Evolutionary conservation across 352 stramenopile genomes (phyloP), one percentile per base, ranked within the genome.

Genomic region (Pythium graminicola): DNA sequence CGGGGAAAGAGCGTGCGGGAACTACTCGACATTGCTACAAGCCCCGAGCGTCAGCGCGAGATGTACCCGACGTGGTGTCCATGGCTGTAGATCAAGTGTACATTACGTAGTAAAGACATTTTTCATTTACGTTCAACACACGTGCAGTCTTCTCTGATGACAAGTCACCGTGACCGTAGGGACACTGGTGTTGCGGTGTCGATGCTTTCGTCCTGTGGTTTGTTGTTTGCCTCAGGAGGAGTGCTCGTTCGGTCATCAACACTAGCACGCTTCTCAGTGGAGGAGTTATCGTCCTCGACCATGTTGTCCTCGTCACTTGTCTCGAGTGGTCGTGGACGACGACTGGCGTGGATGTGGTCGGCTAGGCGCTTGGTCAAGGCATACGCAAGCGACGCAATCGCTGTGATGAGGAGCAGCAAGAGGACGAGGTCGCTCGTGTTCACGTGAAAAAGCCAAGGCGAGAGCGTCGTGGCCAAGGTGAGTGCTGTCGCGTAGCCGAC

Each of bases 21-120:
- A 52, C 65, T 95, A 54, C 54, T 95, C 3, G 79, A 89, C 50
- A 85, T 92, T 59, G 81, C 85, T 7, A 92, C 80, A 22, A 93
- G 72, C 36, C 67, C 76, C 7, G 83, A 95, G 49, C 73, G 73
- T 5, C 82, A 93, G 57, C 76, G 69, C 14, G 79, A 93, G 54
- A 93, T 95, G 75, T 88, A 89, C 47, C 82, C 85, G 22, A 93
- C 85, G 28, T 95, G 85, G 85, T 89, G 68, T 22, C 85, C 85
- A 1, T 95, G 85, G 85, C 60, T 95, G 16, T 95, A 50, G 27
- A 13, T 2, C 14, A 42, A 19, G 43, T 6, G 23, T 31, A 43
- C 10, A 5, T 31, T n/a, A 17, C 16, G 20, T 14, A 36, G 31
- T 17, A 53, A 19, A 38, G 31, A 47, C 4, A 50, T 24, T 47